Percentiles rank a stretch among this genome's conserved stretches.
Evolutionary conservation across 176 grass and related monocot species (phyloP).

Genomic region (Rhipidocladum racemiflorum): DNA sequence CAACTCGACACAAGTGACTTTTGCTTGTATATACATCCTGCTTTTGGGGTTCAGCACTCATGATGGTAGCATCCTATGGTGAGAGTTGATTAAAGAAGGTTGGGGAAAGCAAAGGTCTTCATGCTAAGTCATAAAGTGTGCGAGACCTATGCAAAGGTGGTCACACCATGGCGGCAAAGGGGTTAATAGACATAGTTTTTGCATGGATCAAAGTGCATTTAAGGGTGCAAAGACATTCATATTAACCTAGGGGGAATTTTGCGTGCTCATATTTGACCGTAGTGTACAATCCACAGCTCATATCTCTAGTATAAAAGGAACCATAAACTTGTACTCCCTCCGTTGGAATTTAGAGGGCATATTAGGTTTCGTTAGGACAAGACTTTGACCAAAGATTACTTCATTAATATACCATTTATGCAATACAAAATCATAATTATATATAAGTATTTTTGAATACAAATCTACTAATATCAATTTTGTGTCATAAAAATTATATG

Average conservation of each 20-base stretch:
- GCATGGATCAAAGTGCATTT: constrained; percentile 32
- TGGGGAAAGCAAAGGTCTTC: constrained; percentile 35
- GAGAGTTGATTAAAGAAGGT: constrained; percentile 37
- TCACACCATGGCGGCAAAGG: not conserved
- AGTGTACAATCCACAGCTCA: constrained; percentile 12
- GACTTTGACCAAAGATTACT: too few relatives aligned
- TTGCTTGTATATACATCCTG: constrained; percentile 36
- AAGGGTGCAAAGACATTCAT: constrained; percentile 39
- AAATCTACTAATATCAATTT: too few relatives aligned
- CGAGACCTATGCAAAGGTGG: constrained; percentile 26
- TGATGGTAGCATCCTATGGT: constrained; percentile 34
- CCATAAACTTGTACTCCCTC: too few relatives aligned
- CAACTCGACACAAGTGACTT: constrained; percentile 36
- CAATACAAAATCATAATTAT: too few relatives aligned
- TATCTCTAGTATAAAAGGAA: constrained; percentile 22
- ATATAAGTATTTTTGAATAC: too few relatives aligned
- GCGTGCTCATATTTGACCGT: constrained; percentile 11
- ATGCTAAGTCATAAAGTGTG: constrained; percentile 41
- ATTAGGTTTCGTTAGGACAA: too few relatives aligned
- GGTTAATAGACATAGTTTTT: constrained; percentile 9
- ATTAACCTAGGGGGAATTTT: constrained; percentile 26
- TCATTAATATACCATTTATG: too few relatives aligned
- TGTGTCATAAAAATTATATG: too few relatives aligned
- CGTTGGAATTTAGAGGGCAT: too few relatives aligned
- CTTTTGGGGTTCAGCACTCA: constrained; percentile 43